These are phyloP conservation scores for Pisolithus sp. DNA, from an alignment of 768 basidiomycete species.

Conservation along the genomic window DNA sequence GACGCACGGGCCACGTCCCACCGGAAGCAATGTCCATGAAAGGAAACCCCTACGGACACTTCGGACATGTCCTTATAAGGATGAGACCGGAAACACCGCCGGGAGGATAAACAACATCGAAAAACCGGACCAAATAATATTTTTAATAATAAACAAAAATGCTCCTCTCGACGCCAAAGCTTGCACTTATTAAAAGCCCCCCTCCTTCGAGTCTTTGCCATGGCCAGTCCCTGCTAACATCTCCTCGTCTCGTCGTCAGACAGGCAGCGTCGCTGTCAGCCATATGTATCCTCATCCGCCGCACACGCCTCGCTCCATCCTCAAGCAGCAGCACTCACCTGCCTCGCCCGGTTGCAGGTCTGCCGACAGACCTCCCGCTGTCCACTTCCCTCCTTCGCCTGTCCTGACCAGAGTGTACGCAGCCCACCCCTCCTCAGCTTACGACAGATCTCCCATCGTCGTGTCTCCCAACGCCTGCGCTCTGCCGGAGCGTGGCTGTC, in stretches of 20 bases:
- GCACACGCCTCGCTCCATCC: conserved; percentile 44
- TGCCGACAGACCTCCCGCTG: conserved; percentile 31
- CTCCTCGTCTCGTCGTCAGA: not conserved
- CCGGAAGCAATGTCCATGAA: not conserved
- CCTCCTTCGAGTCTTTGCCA: not conserved
- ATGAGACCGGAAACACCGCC: not conserved
- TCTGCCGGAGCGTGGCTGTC: conserved; percentile 73
- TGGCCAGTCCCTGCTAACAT: conserved; percentile 11
- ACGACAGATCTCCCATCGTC: conserved; percentile 77
- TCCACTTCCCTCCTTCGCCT: conserved; percentile 44
- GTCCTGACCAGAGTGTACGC: conserved; percentile 33
- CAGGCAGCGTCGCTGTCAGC: not conserved
- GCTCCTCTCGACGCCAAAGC: conserved; percentile 4
- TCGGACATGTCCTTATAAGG: not conserved
- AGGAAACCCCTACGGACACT: not conserved
- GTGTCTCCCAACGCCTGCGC: conserved; percentile 68
- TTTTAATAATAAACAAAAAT: conserved; percentile 2
- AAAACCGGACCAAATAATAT: conserved; percentile 7
- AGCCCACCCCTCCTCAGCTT: conserved; percentile 41
- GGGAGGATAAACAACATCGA: not conserved
- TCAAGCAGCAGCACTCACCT: conserved; percentile 37
- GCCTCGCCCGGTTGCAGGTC: conserved; percentile 9
- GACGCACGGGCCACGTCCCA: not conserved
- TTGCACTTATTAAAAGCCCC: not conserved
- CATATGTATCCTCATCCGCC: conserved; percentile 7